A percentile compares a stretch with the other conserved stretches of the same genome.
Evolutionary conservation across 2,329 filamentous ascomycete genomes (phyloP).

Genomic region (Thermothelomyces thermophilus): DNA sequence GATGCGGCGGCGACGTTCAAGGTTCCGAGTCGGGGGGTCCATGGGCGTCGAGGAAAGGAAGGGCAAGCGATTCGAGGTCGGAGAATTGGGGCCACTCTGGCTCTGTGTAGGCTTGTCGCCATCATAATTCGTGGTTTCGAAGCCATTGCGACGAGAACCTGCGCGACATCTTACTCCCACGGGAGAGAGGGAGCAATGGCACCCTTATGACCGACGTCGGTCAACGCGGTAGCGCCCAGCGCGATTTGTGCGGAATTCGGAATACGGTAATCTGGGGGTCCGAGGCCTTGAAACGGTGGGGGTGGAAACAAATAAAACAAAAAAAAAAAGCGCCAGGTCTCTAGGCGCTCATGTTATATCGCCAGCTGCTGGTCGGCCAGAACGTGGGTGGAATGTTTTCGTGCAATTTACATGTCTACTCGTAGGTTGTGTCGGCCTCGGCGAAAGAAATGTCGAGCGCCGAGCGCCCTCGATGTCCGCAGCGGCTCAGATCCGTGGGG

Average conservation of each 20-base stretch:
- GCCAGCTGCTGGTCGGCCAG: too few relatives aligned
- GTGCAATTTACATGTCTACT: constrained; percentile 2
- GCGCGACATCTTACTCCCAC: constrained; percentile 12
- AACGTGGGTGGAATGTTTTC: too few relatives aligned
- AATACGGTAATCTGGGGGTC: neutral
- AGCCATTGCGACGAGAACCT: constrained; percentile 15
- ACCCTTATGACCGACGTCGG: neutral
- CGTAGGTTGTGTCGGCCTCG: neutral
- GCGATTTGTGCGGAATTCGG: constrained; percentile 11
- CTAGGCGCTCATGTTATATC: neutral
- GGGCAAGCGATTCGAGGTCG: constrained; percentile 1
- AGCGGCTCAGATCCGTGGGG: constrained; percentile 9
- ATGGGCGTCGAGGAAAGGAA: constrained; percentile 10
- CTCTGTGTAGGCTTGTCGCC: constrained; percentile 17
- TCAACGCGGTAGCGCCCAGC: neutral
- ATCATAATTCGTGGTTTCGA: constrained; percentile 22
- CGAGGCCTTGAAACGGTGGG: neutral
- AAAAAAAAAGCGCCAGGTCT: neutral
- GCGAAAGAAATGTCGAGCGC: constrained; percentile 6
- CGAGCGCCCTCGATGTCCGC: neutral
- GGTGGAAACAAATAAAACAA: neutral
- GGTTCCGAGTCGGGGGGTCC: constrained; percentile 7
- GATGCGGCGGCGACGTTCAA: constrained; percentile 1
- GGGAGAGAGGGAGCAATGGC: neutral
- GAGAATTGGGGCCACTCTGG: constrained; percentile 9